phyloP scores from a whole-genome alignment of 2,329 filamentous ascomycete genomes.

The Hymenoscyphus repandus region DNA sequence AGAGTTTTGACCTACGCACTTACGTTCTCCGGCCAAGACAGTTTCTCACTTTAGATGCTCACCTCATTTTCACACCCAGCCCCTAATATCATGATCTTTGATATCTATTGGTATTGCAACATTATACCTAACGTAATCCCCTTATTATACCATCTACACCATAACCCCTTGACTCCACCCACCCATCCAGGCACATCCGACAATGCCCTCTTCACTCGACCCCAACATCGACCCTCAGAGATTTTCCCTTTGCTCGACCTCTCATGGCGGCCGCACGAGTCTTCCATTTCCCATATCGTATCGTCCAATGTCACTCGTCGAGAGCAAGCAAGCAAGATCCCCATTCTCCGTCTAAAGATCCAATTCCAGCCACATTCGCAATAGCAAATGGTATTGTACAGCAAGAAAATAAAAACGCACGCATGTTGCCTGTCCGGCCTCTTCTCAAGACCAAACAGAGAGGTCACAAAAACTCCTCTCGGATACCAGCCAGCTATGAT shows the following conservation, averaged over 20 bases:
- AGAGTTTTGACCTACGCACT: no score
- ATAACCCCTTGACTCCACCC: neutral
- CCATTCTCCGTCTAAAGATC: neutral
- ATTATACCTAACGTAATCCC: neutral
- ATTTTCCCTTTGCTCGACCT: no score
- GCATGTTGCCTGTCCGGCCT: neutral
- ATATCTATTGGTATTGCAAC: neutral
- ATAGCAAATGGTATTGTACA: slow-evolving; percentile 8
- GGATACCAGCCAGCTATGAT: slow-evolving; percentile 3
- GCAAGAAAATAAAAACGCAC: neutral
- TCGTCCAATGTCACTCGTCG: slow-evolving; percentile 2
- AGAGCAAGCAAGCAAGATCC: slow-evolving; percentile 1
- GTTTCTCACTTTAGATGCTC: no score
- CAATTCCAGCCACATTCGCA: neutral
- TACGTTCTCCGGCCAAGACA: no score
- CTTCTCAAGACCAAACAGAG: neutral
- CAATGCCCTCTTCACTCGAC: neutral
- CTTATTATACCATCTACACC: neutral
- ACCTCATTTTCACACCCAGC: no score
- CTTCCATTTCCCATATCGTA: neutral
- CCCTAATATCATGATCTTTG: neutral
- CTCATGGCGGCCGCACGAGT: neutral
- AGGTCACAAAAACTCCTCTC: neutral
- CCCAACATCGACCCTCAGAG: neutral
- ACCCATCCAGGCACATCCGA: neutral